Percentiles rank a stretch among this genome's conserved stretches.
phyloP scores from a whole-genome alignment of 2,329 filamentous ascomycete genomes.

The Lachnellula arida region DNA sequence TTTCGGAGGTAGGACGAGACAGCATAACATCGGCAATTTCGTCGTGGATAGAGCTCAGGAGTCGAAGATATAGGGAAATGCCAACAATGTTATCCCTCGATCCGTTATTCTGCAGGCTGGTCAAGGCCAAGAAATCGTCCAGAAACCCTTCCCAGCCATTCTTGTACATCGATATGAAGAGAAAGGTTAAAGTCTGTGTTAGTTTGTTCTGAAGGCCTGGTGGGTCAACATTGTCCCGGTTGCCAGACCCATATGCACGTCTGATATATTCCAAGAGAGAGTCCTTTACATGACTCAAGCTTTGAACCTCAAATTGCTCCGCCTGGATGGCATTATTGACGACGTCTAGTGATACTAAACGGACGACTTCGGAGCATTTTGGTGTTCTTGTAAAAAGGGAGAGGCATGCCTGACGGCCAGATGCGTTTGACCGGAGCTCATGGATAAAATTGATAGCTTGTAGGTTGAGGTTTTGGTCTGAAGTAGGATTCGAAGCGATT shows the following conservation, averaged over 20 bases:
- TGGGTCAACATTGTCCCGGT: conserved; percentile 59
- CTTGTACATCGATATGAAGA: conserved; percentile 84
- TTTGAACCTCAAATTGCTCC: conserved; percentile 67
- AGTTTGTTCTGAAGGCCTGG: conserved; percentile 90
- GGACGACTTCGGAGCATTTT: conserved; percentile 74
- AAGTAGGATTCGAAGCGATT: conserved; percentile 80
- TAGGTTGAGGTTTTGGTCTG: conserved; percentile 67
- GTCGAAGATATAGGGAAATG: conserved; percentile 81
- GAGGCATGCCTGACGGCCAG: conserved; percentile 87
- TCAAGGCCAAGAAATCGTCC: conserved; percentile 79
- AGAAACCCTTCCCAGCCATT: conserved; percentile 86
- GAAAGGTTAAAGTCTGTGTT: conserved; percentile 88
- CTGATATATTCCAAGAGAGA: conserved; percentile 77
- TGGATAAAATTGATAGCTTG: conserved; percentile 80
- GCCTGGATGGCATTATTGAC: conserved; percentile 88
- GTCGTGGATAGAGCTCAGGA: conserved; percentile 87
- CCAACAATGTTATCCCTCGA: conserved; percentile 66
- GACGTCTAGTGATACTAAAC: conserved; percentile 84
- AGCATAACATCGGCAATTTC: conserved; percentile 94
- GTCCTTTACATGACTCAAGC: conserved; percentile 72
- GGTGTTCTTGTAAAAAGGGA: conserved; percentile 77
- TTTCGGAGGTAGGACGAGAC: conserved; percentile 69
- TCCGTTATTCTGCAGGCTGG: conserved; percentile 55
- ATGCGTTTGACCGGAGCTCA: conserved; percentile 74
- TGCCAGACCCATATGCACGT: conserved; percentile 61